phyloP scores from a whole-genome alignment of 176 grass and related monocot genomes.

The Echinochloa phyllopogon region DNA sequence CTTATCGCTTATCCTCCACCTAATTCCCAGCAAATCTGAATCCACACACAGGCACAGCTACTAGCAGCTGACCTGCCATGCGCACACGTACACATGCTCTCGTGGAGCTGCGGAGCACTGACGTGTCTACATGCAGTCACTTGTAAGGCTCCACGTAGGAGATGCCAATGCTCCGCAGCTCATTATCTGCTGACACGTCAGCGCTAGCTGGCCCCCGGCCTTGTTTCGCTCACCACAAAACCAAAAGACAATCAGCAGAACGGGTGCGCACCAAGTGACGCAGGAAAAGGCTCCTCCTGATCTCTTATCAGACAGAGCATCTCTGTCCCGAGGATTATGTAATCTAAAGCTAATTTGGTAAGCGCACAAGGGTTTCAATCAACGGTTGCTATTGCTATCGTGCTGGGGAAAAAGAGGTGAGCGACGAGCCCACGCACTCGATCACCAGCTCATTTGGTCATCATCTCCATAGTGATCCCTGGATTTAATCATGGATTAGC shows the following conservation, averaged over 20 bases:
- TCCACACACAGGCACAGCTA: background rate
- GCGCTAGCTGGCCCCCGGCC: background rate
- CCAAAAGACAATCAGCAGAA: background rate
- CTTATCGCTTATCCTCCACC: slow-evolving; percentile 31
- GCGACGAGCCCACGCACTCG: background rate
- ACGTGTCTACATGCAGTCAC: slow-evolving; percentile 34
- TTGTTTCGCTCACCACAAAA: background rate
- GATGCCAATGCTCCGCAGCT: background rate
- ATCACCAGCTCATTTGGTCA: background rate
- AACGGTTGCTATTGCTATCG: slow-evolving; percentile 18
- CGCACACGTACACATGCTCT: too few relatives aligned
- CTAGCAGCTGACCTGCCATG: slow-evolving; percentile 14
- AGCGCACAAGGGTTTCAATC: slow-evolving; percentile 40
- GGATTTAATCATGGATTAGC: slow-evolving; percentile 37
- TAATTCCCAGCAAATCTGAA: background rate
- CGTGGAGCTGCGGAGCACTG: background rate
- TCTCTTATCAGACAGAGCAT: slow-evolving; percentile 40
- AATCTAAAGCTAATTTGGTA: slow-evolving; percentile 49
- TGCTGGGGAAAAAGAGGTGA: slow-evolving; percentile 15
- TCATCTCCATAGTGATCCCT: slow-evolving; percentile 2
- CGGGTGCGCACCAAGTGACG: background rate
- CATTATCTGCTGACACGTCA: slow-evolving; percentile 40
- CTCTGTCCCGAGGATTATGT: slow-evolving; percentile 29
- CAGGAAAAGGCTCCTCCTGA: background rate
- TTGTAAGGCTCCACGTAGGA: slow-evolving; percentile 21